Evolutionary conservation across 2,329 filamentous ascomycete genomes (phyloP), one percentile per base, ranked within the genome.

Genomic region (Monilinia vaccinii-corymbosi): DNA sequence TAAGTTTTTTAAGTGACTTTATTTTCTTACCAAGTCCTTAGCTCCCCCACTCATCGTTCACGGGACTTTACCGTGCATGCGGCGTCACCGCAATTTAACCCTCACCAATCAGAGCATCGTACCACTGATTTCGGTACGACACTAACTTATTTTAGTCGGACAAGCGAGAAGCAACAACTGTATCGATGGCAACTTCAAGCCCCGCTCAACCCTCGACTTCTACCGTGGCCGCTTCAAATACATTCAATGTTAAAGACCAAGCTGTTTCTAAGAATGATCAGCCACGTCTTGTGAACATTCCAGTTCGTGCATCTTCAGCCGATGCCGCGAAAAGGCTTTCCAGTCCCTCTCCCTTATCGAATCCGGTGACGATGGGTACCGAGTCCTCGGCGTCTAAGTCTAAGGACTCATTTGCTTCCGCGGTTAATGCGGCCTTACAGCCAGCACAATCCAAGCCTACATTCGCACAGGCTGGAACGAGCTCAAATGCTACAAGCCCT

Each of bases 321-420:
- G 71, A 71, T 72, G 71, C 70, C 76, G 82, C 81, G 61, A 90
- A 89, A 75, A 81, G 87, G 70, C 75, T 81, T 55, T 78, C 76
- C 63, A 87, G 81, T 69, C 85, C 88, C 5, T 91, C 89, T 51
- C 88, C 89, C 60, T 77, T 92, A 55, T 91, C 89, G 8, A 85
- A 86, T 72, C 86, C 87, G 67, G 79, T 82, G 68, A 82, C 79
- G 46, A 86, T 85, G 80, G 81, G 78, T 64, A 75, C 76, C 66
- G 84, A 81, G 64, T 75, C 75, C 61, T 73, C 72, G 44, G 75
- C 60, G 44, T 65, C 77, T 36, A 76, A 78, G 63, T 66, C 77
- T 34, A 76, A 78, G 62, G 73, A 75, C 57, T 73, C 75, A 51
- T 73, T 75, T 60, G 66, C 74, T 45, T 69, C 73, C 55, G 65